Percentiles rank a stretch among this genome's conserved stretches.
These are phyloP conservation scores for Mucor ambiguus DNA, from an alignment of 371 early-diverging fungal species.

Conservation along the genomic window DNA sequence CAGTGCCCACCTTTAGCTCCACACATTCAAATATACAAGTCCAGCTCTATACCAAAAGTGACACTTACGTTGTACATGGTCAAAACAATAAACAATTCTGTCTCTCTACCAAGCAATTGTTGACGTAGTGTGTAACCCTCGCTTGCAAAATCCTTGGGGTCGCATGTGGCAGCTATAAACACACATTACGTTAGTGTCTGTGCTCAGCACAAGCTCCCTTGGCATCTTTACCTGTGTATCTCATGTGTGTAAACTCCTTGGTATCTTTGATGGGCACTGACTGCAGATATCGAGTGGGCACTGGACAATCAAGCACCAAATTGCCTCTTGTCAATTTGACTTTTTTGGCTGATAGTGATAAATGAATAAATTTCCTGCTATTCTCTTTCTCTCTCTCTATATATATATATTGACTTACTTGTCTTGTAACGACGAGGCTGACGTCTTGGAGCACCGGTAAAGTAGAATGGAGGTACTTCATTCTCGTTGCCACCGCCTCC, in stretches of 20 bases:
- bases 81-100: constrained; percentile 89
- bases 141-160: constrained; percentile 77
- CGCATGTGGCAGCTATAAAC: constrained; percentile 75
- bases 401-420: constrained; percentile 36
- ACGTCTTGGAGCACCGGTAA: constrained; percentile 55
- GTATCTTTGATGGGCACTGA: constrained; percentile 60
- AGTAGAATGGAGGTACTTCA: constrained; percentile 23
- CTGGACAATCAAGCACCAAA: constrained; percentile 78
- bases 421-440: constrained; percentile 68
- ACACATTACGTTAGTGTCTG: neutral
- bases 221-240: constrained; percentile 46
- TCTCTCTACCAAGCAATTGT: constrained; percentile 69
- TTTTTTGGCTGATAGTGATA: constrained; percentile 36
- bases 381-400: too few relatives aligned
- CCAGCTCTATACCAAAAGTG: too few relatives aligned
- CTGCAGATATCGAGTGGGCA: constrained; percentile 65
- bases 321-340: constrained; percentile 78
- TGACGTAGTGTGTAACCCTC: constrained; percentile 87
- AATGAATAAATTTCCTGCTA: neutral
- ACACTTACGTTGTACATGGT: constrained; percentile 79
- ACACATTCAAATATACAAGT: too few relatives aligned
- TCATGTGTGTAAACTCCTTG: constrained; percentile 79
- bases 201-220: too few relatives aligned
- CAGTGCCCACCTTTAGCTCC: too few relatives aligned
- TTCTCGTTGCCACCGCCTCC: constrained; percentile 11